Base-by-base conservation (phyloP, 2,329 filamentous ascomycete species). In the Waltergamsia citrina region DNA sequence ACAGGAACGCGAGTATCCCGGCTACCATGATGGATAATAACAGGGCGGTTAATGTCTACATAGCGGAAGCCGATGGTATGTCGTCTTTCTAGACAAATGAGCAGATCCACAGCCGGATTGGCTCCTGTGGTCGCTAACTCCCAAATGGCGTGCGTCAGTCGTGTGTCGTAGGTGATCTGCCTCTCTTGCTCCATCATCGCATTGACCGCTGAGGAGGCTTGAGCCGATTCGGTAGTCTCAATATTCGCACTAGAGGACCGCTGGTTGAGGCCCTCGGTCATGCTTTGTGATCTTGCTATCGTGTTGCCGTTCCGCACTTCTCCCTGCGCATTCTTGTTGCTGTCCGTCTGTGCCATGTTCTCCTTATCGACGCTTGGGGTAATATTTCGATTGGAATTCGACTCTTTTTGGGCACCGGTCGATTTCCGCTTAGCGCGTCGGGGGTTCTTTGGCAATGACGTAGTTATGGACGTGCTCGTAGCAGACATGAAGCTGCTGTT, bases 51-150 rank as follows among this genome's bases (percentile, higher is more conserved):
- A 44, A 98, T 94, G 52, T 98, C 92, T 14, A 94, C 90, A 52
- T 98, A 98, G 32, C 88, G 78, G 62, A 98, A 98, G 0, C 92
- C 92, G 47, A 98, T 94, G 0, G 84, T 79, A 48, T 94, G 86
- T 19, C 85, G 75, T 16, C 92, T 78, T 57, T 98, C 92, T 2
- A 98, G 69, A 52, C 92, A 98, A 6, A 95, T 84, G 1, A 98
- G 67, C 14, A 98, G 63, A 55, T 98, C 92, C 0, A 94, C 85
- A 1, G 92, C 90, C 1, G 92, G 92, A 52, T 98, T 96, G 3
- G 88, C 87, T 32, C 88, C 83, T 1, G 81, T 81, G 0, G 90
- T 96, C 2, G 92, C 87, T 14, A 93, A 70, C 39, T 90, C 82
- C 92, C 92, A 98, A 44, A 95, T 96, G 9, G 85, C 81, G 46